Percentiles rank a stretch among this genome's conserved stretches.
Conservation (phyloP, 106 monocot genomes). For the Allium fistulosum region DNA sequence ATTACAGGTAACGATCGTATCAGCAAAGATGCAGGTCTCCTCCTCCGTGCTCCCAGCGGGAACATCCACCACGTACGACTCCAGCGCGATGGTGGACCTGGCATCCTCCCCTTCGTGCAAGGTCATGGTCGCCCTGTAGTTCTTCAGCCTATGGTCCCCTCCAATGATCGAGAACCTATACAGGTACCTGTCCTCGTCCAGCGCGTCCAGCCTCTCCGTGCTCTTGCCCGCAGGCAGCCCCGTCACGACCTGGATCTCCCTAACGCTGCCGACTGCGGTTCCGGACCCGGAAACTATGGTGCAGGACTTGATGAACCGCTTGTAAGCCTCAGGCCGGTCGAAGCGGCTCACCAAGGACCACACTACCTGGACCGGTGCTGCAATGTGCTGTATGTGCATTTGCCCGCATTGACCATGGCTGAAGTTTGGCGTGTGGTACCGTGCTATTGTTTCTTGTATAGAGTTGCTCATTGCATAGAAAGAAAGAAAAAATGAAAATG, state of each 20-base stretch:
- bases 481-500: no score
- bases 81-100: constrained; percentile 29
- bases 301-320: constrained; percentile 38
- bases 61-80: constrained; percentile 55
- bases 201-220: constrained; percentile 38
- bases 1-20: constrained; percentile 48
- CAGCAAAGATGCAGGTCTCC: constrained; percentile 42
- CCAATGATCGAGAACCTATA: constrained; percentile 31
- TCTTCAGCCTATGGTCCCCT: constrained; percentile 37
- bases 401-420: constrained; percentile 25
- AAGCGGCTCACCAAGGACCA: constrained; percentile 45
- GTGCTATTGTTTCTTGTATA: neutral
- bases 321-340: constrained; percentile 45
- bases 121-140: constrained; percentile 38
- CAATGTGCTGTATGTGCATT: constrained; percentile 24
- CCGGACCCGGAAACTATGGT: constrained; percentile 30
- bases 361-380: constrained; percentile 25
- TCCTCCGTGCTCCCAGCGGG: constrained; percentile 43
- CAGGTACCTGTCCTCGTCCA: constrained; percentile 33
- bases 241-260: constrained; percentile 32
- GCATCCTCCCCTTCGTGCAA: constrained; percentile 14
- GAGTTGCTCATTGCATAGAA: no score
- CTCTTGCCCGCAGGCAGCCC: constrained; percentile 36
- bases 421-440: neutral
- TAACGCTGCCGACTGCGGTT: constrained; percentile 23